These are phyloP conservation scores for Rosa chinensis DNA, from an alignment of 306 rosid species.

Conservation along the genomic window DNA sequence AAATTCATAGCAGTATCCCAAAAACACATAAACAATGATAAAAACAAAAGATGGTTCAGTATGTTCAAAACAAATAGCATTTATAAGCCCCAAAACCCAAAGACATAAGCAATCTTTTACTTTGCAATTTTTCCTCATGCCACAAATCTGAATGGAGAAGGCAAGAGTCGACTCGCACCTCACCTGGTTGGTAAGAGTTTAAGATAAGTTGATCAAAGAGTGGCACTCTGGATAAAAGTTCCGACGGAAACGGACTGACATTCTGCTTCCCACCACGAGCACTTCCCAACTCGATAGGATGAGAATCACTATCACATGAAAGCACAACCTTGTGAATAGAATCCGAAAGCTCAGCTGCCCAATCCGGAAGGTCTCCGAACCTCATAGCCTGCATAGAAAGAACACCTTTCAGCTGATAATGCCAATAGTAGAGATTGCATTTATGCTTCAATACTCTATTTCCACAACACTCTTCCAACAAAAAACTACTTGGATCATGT, in stretches of 20 bases:
- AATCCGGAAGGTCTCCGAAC: slow-evolving; percentile 74
- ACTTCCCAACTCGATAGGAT: slow-evolving; percentile 17
- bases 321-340: slow-evolving; percentile 40
- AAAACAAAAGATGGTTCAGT: no score
- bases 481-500: background rate
- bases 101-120: background rate
- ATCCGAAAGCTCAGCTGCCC: slow-evolving; percentile 59
- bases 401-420: background rate
- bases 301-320: slow-evolving; percentile 17
- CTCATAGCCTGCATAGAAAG: slow-evolving; percentile 66
- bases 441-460: background rate
- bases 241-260: slow-evolving; percentile 32
- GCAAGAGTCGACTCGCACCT: slow-evolving; percentile 42
- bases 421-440: background rate
- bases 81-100: background rate
- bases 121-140: background rate
- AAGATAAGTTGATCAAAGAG: slow-evolving; percentile 80
- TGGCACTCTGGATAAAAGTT: slow-evolving; percentile 58
- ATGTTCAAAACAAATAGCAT: background rate
- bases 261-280: slow-evolving; percentile 18
- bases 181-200: slow-evolving; percentile 71
- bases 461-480: background rate
- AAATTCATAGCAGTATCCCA: background rate
- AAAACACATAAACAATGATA: background rate
- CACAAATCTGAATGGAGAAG: background rate